These are phyloP conservation scores for Beauveria sp. DNA, from an alignment of 2,329 filamentous ascomycete species.

Conservation along the genomic window DNA sequence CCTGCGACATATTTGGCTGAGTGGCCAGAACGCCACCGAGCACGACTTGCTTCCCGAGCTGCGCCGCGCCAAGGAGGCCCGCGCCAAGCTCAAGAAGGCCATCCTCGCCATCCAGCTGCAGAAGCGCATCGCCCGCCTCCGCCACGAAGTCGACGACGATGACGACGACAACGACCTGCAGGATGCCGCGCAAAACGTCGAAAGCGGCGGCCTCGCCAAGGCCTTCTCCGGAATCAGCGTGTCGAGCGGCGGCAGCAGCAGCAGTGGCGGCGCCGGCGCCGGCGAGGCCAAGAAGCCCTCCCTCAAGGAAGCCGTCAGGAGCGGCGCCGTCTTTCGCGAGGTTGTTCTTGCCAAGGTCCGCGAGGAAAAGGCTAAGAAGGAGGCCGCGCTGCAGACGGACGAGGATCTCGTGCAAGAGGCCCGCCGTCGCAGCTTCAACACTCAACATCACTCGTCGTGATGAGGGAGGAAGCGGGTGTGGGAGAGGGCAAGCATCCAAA, in stretches of 20 bases:
- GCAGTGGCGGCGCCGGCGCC: slow-evolving; percentile 14
- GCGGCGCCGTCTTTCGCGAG: slow-evolving; percentile 77
- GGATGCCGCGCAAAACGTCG: slow-evolving; percentile 37
- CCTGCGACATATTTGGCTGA: slow-evolving; percentile 79
- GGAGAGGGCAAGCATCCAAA: background rate
- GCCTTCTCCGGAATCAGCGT: slow-evolving; percentile 5
- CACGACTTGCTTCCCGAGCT: slow-evolving; percentile 98
- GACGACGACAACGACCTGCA: slow-evolving; percentile 66
- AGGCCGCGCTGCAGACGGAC: slow-evolving; percentile 64
- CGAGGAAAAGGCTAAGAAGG: slow-evolving; percentile 55
- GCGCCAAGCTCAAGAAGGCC: slow-evolving; percentile 81
- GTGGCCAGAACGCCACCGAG: slow-evolving; percentile 82
- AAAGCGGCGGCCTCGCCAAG: slow-evolving; percentile 14
- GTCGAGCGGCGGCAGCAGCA: background rate
- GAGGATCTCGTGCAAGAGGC: slow-evolving; percentile 47
- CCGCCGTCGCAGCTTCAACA: slow-evolving; percentile 28
- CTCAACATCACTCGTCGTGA: slow-evolving; percentile 1
- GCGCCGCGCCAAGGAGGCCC: slow-evolving; percentile 76
- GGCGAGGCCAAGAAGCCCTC: slow-evolving; percentile 30
- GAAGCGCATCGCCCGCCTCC: slow-evolving; percentile 91
- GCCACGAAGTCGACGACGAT: slow-evolving; percentile 84
- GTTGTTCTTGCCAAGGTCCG: slow-evolving; percentile 89
- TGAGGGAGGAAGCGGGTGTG: background rate
- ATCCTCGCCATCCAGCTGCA: slow-evolving; percentile 95
- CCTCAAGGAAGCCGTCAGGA: slow-evolving; percentile 31